Evolutionary conservation across 2,329 filamentous ascomycete species (phyloP).

Genomic region (Aspergillus costaricaensis): DNA sequence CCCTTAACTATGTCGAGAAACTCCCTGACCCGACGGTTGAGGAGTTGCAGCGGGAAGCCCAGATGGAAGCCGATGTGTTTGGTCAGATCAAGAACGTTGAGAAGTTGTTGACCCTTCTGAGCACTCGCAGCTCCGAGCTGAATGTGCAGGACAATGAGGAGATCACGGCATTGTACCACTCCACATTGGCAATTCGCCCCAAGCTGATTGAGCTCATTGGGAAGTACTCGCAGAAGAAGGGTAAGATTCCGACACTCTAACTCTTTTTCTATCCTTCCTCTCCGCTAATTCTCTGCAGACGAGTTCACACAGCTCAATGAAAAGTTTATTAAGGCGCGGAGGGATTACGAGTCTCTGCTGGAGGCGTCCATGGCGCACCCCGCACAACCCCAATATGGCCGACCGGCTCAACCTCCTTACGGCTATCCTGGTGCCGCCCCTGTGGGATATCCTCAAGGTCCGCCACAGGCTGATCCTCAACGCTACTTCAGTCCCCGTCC

Average conservation of each 20-base stretch:
- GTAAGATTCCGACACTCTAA: conserved; percentile 49
- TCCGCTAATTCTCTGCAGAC: conserved; percentile 57
- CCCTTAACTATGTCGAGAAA: conserved; percentile 98
- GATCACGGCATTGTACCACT: conserved; percentile 87
- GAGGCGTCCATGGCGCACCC: conserved; percentile 96
- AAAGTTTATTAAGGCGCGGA: conserved; percentile 97
- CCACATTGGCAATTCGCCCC: conserved; percentile 88
- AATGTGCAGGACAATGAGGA: conserved; percentile 94
- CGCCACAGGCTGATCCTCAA: conserved; percentile 61
- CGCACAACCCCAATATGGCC: conserved; percentile 75
- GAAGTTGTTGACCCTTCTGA: conserved; percentile 83
- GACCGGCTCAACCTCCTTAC: conserved; percentile 48
- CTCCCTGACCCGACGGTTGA: conserved; percentile 90
- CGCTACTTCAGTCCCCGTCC: conserved; percentile 66
- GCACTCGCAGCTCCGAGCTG: conserved; percentile 76
- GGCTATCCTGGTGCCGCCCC: conserved; percentile 36
- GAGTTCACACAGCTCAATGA: conserved; percentile 98
- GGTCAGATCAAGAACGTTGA: conserved; percentile 76
- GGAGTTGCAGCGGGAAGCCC: conserved; percentile 90
- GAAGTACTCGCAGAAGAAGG: conserved; percentile 99
- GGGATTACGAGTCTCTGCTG: conserved; percentile 93
- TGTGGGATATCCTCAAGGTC: conserved; percentile 37
- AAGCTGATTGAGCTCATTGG: conserved; percentile 98
- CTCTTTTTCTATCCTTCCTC: too few relatives aligned
- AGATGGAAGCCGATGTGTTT: conserved; percentile 86